These are phyloP conservation scores for Melaleuca alternifolia DNA, from an alignment of 345 rosid genomes.

Conservation along the genomic window DNA sequence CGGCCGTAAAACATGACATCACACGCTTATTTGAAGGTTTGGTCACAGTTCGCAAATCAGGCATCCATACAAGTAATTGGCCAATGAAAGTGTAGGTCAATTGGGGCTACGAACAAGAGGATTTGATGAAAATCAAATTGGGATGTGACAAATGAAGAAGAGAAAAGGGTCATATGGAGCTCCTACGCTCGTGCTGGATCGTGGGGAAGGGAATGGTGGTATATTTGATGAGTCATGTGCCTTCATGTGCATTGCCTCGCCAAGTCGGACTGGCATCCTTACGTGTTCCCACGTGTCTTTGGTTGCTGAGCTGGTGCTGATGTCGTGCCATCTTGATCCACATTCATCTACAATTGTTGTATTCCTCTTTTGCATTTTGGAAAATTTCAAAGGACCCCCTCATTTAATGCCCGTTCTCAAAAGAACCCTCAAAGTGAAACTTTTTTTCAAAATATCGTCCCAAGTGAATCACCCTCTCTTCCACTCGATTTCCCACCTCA, in stretches of 20 bases:
- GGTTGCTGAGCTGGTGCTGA: background rate
- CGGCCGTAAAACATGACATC: fast-evolving
- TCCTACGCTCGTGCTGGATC: background rate
- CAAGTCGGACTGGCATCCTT: background rate
- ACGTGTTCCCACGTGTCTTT: background rate
- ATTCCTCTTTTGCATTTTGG: too few relatives aligned
- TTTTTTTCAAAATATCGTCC: background rate
- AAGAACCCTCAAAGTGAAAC: too few relatives aligned
- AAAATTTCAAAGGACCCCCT: too few relatives aligned
- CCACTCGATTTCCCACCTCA: background rate
- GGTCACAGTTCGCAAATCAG: background rate
- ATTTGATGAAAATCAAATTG: background rate
- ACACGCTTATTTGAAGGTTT: background rate
- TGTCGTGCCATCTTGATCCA: background rate
- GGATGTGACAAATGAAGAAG: background rate
- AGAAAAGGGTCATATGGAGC: background rate
- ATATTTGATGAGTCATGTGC: background rate
- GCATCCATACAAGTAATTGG: background rate
- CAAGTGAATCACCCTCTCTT: background rate
- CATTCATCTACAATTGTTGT: too few relatives aligned
- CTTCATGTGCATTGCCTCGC: background rate
- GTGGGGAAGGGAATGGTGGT: background rate
- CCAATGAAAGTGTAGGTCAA: background rate
- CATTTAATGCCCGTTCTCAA: too few relatives aligned
- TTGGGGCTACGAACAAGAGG: too few relatives aligned